Percentiles rank a stretch among this genome's conserved stretches.
phyloP scores from a whole-genome alignment of 2,329 filamentous ascomycete genomes.

The Ceratocystis albifundus region DNA sequence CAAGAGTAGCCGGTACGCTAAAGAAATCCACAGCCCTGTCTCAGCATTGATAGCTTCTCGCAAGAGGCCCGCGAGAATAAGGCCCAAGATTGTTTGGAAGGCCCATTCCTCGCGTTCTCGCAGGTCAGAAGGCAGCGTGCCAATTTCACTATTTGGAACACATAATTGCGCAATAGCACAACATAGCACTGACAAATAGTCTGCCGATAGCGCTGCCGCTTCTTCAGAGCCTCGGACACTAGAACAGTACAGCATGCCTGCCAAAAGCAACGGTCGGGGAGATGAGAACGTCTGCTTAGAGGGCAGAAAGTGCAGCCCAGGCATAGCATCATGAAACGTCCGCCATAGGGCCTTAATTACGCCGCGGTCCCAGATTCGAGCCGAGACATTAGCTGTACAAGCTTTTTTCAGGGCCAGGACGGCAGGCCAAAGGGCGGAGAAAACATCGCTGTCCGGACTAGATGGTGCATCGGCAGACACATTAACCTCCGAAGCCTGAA shows the following conservation, averaged over 20 bases:
- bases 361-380: conserved; percentile 29
- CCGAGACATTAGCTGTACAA: conserved; percentile 26
- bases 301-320: conserved; percentile 36
- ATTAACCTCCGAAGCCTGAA: neutral
- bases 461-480: neutral
- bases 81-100: conserved; percentile 35
- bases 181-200: conserved; percentile 33
- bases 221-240: conserved; percentile 30
- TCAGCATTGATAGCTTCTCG: conserved; percentile 34
- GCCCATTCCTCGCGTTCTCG: conserved; percentile 31
- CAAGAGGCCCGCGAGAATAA: conserved; percentile 34
- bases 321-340: conserved; percentile 36
- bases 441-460: conserved; percentile 18
- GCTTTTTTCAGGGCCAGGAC: conserved; percentile 27
- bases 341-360: conserved; percentile 31
- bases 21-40: conserved; percentile 36
- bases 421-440: conserved; percentile 29
- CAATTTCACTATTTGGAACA: conserved; percentile 30
- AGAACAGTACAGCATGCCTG: conserved; percentile 36
- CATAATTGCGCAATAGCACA: conserved; percentile 34
- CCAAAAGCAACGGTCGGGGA: conserved; percentile 35
- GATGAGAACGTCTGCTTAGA: conserved; percentile 35
- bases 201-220: conserved; percentile 30
- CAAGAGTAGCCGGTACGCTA: conserved; percentile 34
- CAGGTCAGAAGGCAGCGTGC: conserved; percentile 25